Evolutionary conservation across 495 filamentous ascomycete genomes (phyloP), one percentile per base, ranked within the genome.

Genomic region (Pyrenula aspistea): DNA sequence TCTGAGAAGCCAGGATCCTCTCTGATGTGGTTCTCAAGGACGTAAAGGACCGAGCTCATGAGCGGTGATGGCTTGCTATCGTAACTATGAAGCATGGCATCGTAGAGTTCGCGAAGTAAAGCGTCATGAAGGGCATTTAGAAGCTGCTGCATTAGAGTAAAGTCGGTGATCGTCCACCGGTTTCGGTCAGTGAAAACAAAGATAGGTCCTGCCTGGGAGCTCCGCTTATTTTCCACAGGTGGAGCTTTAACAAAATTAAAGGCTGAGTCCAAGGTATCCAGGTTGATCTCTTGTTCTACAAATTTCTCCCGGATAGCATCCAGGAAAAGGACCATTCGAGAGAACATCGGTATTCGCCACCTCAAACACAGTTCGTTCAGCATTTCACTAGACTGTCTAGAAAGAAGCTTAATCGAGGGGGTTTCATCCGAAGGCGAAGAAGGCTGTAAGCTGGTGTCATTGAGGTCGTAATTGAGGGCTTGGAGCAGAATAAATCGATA

Each of bases 311-410:
- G 78, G 49, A 89, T 79, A 47, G 90, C 89, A 71, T 99, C 94
- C 47, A 96, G 71, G 63, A 95, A 88, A 10, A 94, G 72, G 1
- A 91, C 80, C 55, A 91, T 73, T 52, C 89, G 78, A 31, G 90
- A 89, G 65, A 86, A 89, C 52, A 82, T 80, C 20, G 93, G 92
- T 58, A 99, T 81, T 22, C 94, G 84, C 94, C 94, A 99, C 58
- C 91, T 83, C 60, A 89, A 70, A 62, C 83, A 87, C 49, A 95
- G 77, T 63, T 97, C 92, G 62, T 85, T 85, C 55, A 97, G 71
- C 57, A 99, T 73, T 54, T 96, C 89, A 11, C 78, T 77, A 1
- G 90, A 93, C 51, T 88, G 79, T 59, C 89, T 89, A 0, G 91
- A 93, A 12, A 99, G 73, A 21, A 92, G 71, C 49, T 79, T 82